Base-by-base conservation (phyloP, 2,329 filamentous ascomycete species). In the Diaporthe humulicola region DNA sequence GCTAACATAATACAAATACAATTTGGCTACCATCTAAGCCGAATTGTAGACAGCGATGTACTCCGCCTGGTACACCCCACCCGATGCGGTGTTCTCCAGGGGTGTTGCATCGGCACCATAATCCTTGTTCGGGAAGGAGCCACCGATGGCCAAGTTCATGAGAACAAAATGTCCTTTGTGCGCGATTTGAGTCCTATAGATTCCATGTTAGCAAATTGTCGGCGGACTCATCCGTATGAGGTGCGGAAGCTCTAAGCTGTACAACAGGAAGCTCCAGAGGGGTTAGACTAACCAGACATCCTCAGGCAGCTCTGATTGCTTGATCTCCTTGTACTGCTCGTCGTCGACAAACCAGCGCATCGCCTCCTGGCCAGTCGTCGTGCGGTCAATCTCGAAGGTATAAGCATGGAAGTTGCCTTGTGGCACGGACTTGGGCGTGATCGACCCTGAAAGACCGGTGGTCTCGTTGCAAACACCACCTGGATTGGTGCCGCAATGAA, bases 351-450 rank as follows among this genome's bases (percentile, higher is more conserved):
- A 69, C 64, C 64, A 69, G 45, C 64, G 64, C 64, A 69, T 69
- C 1, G 64, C 64, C 33, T 69, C 64, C 28, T 69, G 64, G 6
- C 64, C 64, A 8, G 33, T 54, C 7, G 45, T 69, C 3, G 48
- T 69, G 64, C 64, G 64, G 48, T 69, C 64, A 7, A 69, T n/a
- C 48, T 69, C 64, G 15, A 69, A 69, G n/a, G 48, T 69, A 4
- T 69, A 69, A 14, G 48, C 17, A 17, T 69, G 64, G n/a, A 69
- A 69, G 15, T 54, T 69, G 33, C 64, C 64, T 40, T 69, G 64
- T 22, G 64, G 64, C 64, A 54, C 2, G n/a, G 45, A 54, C 48
- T 69, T 54, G 3, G 64, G 64, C 17, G 45, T 69, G 33, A 54
- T 69, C 2, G 45, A 54, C n/a, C 48, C 45, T 2, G 64, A 69